phyloP scores from a whole-genome alignment of 2,329 filamentous ascomycete genomes.

The Nemania sp. region DNA sequence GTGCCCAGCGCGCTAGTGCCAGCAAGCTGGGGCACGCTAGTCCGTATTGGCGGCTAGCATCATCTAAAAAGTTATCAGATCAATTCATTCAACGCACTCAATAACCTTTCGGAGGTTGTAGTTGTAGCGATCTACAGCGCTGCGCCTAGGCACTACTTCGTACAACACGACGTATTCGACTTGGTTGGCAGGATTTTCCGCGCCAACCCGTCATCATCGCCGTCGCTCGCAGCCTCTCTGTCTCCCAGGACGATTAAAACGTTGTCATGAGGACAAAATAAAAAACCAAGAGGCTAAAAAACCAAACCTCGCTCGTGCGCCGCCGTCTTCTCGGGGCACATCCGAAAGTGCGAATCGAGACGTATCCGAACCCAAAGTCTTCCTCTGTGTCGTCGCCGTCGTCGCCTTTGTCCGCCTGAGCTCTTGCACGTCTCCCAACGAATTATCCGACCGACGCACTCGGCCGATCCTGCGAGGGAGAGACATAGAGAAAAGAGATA shows the following conservation, averaged over 20 bases:
- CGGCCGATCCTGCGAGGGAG: neutral
- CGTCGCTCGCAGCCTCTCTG: neutral
- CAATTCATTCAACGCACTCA: conserved; percentile 19
- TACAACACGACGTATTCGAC: conserved; percentile 1
- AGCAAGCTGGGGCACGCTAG: conserved; percentile 9
- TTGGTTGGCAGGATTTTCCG: conserved; percentile 27
- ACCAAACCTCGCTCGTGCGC: neutral
- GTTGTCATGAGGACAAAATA: too few species aligned
- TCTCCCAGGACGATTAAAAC: too few species aligned
- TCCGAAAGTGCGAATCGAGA: neutral
- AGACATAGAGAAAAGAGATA: too few species aligned
- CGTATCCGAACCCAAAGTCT: neutral
- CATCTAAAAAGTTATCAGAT: conserved; percentile 29
- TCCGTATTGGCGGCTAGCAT: conserved; percentile 16
- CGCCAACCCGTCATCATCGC: conserved; percentile 21
- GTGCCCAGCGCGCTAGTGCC: neutral
- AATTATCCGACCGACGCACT: neutral
- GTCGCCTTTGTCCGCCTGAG: too few species aligned
- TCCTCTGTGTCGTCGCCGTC: too few species aligned
- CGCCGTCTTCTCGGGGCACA: neutral
- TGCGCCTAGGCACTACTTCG: neutral
- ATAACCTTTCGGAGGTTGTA: conserved; percentile 3
- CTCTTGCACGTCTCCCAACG: neutral
- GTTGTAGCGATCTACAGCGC: conserved; percentile 8
- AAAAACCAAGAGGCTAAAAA: neutral